A percentile compares a stretch with the other conserved stretches of the same genome.
Evolutionary conservation across 192 early-diverging fungal genomes (phyloP).

Genomic region (Rhizophagus clarus): DNA sequence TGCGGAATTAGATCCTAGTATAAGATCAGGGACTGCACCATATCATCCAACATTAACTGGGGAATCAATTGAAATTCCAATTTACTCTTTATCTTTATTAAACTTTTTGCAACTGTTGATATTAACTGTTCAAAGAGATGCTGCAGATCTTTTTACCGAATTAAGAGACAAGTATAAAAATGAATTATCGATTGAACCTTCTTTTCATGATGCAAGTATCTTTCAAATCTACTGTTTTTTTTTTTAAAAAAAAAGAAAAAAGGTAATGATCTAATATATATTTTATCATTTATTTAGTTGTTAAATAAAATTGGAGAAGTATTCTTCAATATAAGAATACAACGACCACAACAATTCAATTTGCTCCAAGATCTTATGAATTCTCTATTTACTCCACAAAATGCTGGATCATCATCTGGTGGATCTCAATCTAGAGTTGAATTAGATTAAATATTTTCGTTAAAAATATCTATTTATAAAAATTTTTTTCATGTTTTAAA

Average conservation of each 20-base stretch:
- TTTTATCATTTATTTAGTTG: slow-evolving; percentile 9
- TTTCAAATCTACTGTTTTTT: not conserved
- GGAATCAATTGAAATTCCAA: slow-evolving; percentile 35
- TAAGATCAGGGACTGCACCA: slow-evolving; percentile 42
- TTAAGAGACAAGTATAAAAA: slow-evolving; percentile 36
- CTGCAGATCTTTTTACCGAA: slow-evolving; percentile 45
- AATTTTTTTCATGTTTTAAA: too few relatives aligned
- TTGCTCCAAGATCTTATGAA: slow-evolving; percentile 24
- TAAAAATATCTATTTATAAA: too few relatives aligned
- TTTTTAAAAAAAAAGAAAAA: too few relatives aligned
- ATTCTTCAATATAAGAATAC: slow-evolving; percentile 11
- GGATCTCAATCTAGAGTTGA: not conserved
- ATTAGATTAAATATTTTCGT: not conserved
- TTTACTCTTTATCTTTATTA: slow-evolving; percentile 49
- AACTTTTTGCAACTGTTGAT: slow-evolving; percentile 73
- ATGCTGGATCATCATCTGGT: not conserved
- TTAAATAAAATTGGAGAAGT: slow-evolving; percentile 20
- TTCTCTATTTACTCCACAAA: slow-evolving; percentile 1
- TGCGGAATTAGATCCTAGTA: slow-evolving; percentile 1
- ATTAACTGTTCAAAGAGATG: slow-evolving; percentile 66
- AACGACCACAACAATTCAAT: slow-evolving; percentile 32
- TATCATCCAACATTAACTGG: slow-evolving; percentile 43
- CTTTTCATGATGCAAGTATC: slow-evolving; percentile 41
- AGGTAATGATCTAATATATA: not conserved
- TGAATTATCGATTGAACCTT: slow-evolving; percentile 30